These are phyloP conservation scores for Psidium guajava DNA, from an alignment of 345 rosid genomes.

Conservation along the genomic window DNA sequence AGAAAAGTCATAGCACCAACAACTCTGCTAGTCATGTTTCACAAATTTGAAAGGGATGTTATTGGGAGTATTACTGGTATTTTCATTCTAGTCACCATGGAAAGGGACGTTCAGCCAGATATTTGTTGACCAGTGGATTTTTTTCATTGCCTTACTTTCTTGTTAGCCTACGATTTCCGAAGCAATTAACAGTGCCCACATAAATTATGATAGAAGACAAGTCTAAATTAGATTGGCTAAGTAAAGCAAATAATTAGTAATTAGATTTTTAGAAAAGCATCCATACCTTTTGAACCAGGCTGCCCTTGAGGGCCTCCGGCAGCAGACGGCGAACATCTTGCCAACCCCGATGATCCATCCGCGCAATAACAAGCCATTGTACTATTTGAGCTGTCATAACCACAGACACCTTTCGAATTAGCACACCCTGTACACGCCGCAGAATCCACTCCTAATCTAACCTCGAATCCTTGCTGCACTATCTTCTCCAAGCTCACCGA, in stretches of 20 bases:
- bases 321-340: accelerated
- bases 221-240: neutral
- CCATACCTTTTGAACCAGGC: neutral
- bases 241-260: accelerated
- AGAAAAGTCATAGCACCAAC: neutral
- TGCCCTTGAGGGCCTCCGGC: neutral
- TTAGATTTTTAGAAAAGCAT: neutral
- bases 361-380: neutral
- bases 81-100: neutral
- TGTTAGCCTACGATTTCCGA: neutral
- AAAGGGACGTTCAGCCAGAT: neutral
- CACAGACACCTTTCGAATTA: neutral
- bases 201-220: neutral
- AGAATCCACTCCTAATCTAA: neutral
- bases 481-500: neutral
- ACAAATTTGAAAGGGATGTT: neutral
- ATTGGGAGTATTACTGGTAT: neutral
- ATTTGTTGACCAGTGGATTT: neutral
- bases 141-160: neutral
- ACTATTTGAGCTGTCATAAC: neutral
- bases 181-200: neutral
- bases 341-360: accelerated
- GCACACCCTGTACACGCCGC: neutral
- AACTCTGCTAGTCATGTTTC: neutral
- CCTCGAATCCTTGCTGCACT: constrained; percentile 1